Evolutionary conservation across 2,329 filamentous ascomycete genomes (phyloP), one percentile per base, ranked within the genome.

Genomic region (Daldinia eschscholtzii): DNA sequence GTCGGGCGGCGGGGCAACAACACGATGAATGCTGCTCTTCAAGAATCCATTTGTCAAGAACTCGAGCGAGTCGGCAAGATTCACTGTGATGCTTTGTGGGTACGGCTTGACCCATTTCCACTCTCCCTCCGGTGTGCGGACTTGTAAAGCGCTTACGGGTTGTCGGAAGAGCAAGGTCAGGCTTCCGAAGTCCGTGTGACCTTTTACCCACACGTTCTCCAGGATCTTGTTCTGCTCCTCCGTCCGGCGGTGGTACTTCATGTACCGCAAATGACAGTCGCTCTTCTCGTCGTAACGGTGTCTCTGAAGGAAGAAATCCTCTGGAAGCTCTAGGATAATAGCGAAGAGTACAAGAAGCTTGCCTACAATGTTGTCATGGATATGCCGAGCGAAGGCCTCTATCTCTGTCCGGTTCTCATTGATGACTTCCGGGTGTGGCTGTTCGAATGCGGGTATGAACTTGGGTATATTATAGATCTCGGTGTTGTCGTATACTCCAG

Each of bases 251-350:
- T 84, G 81, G 71, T 89, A 89, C 65, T 86, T 84, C 87, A 89
- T 88, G 76, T 88, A 89, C 6, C 88, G 83, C 37, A 89, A 80
- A 72, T 89, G 86, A 59, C 85, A 85, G 70, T 89, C 86, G 52
- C 84, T 83, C 39, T 83, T 80, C 56, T 83, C 80, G 1, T 87
- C 81, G 71, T 88, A 90, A 6, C 80, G 80, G 73, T 90, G 88
- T 35, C 82, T 79, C 10, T 82, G 81, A 26, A 85, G 81, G 55
- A 90, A 83, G 65, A 83, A 83, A 18, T 90, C 85, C 57, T 87
- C 84, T 0, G 86, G 85, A 0, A 90, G 80, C 73, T 89, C 84
- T 0, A 90, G 81, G 1, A 89, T 79, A 30, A 89, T 85, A 5
- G 80, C 79, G 52, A 82, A 79, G 5, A 82, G 74, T 2, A 67